These are phyloP conservation scores for Radiomyces spectabilis DNA, from an alignment of 192 early-diverging fungal species.

Conservation along the genomic window DNA sequence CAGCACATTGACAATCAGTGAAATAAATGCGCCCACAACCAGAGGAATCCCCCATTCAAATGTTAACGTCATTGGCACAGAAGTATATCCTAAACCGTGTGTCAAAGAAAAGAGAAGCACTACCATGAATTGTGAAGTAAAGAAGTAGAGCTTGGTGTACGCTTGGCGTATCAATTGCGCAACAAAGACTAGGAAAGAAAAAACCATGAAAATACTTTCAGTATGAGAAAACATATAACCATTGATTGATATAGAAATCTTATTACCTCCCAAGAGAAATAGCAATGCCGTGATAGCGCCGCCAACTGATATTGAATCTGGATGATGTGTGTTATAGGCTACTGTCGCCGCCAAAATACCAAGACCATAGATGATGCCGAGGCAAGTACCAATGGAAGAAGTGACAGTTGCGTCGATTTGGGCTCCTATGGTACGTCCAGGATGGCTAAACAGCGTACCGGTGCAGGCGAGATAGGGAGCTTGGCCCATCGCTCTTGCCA, in stretches of 20 bases:
- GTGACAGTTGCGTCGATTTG: conserved; percentile 43
- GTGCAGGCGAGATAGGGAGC: conserved; percentile 24
- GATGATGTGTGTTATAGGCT: conserved; percentile 23
- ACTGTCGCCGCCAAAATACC: conserved; percentile 21
- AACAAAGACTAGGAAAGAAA: too few relatives aligned
- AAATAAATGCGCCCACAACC: conserved; percentile 30
- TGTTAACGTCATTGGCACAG: not conserved
- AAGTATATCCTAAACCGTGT: not conserved
- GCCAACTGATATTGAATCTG: conserved; percentile 15
- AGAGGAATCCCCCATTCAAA: conserved; percentile 28
- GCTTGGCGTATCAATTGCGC: conserved; percentile 27
- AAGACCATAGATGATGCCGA: conserved; percentile 27
- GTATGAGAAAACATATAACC: too few relatives aligned
- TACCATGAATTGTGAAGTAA: conserved; percentile 37
- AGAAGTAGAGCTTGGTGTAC: conserved; percentile 36
- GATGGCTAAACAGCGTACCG: conserved; percentile 34
- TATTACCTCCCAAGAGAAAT: conserved; percentile 37
- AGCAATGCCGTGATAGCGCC: conserved; percentile 24
- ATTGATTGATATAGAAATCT: too few relatives aligned
- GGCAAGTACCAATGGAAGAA: conserved; percentile 25
- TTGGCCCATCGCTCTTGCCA: conserved; percentile 16
- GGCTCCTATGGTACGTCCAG: conserved; percentile 39
- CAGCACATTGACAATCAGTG: conserved; percentile 29
- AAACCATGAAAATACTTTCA: too few relatives aligned
- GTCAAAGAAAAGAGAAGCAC: conserved; percentile 36